phyloP scores from a whole-genome alignment of 2,329 filamentous ascomycete genomes.

The Bipolaris sorokiniana region DNA sequence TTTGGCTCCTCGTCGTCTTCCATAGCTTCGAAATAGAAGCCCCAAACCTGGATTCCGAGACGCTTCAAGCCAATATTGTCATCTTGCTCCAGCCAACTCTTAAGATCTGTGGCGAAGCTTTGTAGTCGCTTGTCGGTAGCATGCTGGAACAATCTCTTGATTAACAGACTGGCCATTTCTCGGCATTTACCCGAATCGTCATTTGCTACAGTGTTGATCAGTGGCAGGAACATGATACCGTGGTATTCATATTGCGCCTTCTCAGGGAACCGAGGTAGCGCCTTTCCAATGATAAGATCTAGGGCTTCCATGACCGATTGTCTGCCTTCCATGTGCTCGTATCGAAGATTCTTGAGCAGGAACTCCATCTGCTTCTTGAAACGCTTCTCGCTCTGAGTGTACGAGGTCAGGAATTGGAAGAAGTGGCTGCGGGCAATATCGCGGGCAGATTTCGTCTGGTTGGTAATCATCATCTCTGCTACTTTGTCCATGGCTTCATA shows the following conservation, averaged over 20 bases:
- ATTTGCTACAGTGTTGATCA: conserved; percentile 85
- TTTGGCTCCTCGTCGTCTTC: conserved; percentile 62
- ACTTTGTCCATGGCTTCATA: conserved; percentile 87
- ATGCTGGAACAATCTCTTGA: conserved; percentile 80
- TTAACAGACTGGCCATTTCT: conserved; percentile 76
- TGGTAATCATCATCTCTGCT: conserved; percentile 92
- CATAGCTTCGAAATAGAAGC: conserved; percentile 76
- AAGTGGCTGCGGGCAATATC: conserved; percentile 89
- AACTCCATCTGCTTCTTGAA: conserved; percentile 91
- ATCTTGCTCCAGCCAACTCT: conserved; percentile 76
- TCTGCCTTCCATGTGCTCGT: conserved; percentile 84
- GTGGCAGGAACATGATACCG: conserved; percentile 80
- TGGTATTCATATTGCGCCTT: conserved; percentile 79
- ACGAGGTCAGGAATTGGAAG: conserved; percentile 92
- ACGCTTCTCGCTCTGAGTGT: conserved; percentile 87
- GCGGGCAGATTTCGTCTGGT: conserved; percentile 85
- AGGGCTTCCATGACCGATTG: conserved; percentile 93
- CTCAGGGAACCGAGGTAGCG: conserved; percentile 62
- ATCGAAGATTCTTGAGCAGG: conserved; percentile 87
- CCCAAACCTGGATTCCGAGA: conserved; percentile 80
- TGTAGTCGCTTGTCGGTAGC: conserved; percentile 74
- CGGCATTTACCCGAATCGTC: conserved; percentile 88
- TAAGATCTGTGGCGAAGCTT: conserved; percentile 73
- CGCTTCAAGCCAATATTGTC: conserved; percentile 73
- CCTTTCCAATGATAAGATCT: conserved; percentile 83